Base-by-base conservation (phyloP, 2,329 filamentous ascomycete genomes). In the Gliomastix tumulicola region DNA sequence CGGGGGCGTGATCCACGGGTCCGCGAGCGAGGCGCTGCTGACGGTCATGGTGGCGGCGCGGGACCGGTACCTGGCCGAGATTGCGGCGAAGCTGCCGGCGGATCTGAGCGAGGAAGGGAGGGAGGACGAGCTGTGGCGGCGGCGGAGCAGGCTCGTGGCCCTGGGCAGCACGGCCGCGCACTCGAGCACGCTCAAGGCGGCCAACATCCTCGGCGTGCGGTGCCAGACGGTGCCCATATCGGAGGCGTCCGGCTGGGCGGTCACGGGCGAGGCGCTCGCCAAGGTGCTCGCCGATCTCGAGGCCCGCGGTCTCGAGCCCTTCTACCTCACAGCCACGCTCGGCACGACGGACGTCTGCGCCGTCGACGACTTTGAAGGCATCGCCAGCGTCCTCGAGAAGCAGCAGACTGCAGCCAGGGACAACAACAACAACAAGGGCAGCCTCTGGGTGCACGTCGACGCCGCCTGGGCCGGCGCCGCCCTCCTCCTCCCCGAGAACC, bases 1-100 rank as follows among this genome's bases (percentile, higher is more conserved):
- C 27, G 90, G 90, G 16, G 90, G 90, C 21, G 88, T 96, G n/a
- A 92, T 97, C 43, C 89, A 96, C 57, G 88, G 90, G 17, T 88
- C 82, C 22, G 89, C 90, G 1, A 88, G 82, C 41, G 90, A 97
- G 63, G 86, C 88, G 12, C 75, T 95, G 30, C 76, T 92, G 6
- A 94, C 87, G 0, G 81, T 84, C 45, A 84, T 96, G 71, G 83
- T 94, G 3, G 88, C 88, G 3, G 90, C 90, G 0, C 70, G 89
- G 11, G 90, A 96, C 54, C 76, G 84, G 54, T 86, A 84, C 52
- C 69, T 92, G 7, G 68, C 74, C 16, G 72, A 77, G 38, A 73
- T 73, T 8, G 74, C 75, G 1, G 66, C 71, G 6, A 56, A 68
- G 39, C 55, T 74, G 25, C 54, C 62, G 3, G n/a, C n/a, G n/a